Percentiles rank a stretch among this genome's conserved stretches.
Evolutionary conservation across 345 rosid genomes (phyloP).

Genomic region (Eucalyptus globulus): DNA sequence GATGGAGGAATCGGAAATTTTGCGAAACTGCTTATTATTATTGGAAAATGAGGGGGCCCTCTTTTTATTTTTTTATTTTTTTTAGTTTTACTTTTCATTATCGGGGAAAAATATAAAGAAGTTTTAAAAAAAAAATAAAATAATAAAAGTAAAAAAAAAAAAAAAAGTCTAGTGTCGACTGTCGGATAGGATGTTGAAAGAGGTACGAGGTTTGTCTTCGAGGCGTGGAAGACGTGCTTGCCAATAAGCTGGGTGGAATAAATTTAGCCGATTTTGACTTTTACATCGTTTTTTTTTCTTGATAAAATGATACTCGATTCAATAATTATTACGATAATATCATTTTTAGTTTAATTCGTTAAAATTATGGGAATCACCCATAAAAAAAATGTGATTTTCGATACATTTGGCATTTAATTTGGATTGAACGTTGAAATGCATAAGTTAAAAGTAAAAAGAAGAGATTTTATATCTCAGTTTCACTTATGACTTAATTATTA

Average conservation of each 20-base stretch:
- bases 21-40: not conserved
- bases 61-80: rapidly evolving
- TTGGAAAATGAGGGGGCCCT: not conserved
- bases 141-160: not conserved
- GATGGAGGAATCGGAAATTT: not conserved
- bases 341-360: not conserved
- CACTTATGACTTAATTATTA: rapidly evolving
- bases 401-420: not conserved
- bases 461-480: rapidly evolving
- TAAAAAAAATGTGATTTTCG: not conserved
- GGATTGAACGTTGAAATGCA: rapidly evolving
- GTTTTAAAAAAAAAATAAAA: not conserved
- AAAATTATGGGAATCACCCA: rapidly evolving
- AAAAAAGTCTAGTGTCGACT: not conserved
- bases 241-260: not conserved
- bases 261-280: not conserved
- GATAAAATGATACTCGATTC: not conserved
- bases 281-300: rapidly evolving
- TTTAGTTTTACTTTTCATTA: not conserved
- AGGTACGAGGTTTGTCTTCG: not conserved
- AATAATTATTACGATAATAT: not conserved
- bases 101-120: not conserved
- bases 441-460: not conserved
- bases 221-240: not conserved
- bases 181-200: not conserved